Evolutionary conservation across 192 early-diverging fungal genomes (phyloP).

Genomic region (Podila clonocystis): DNA sequence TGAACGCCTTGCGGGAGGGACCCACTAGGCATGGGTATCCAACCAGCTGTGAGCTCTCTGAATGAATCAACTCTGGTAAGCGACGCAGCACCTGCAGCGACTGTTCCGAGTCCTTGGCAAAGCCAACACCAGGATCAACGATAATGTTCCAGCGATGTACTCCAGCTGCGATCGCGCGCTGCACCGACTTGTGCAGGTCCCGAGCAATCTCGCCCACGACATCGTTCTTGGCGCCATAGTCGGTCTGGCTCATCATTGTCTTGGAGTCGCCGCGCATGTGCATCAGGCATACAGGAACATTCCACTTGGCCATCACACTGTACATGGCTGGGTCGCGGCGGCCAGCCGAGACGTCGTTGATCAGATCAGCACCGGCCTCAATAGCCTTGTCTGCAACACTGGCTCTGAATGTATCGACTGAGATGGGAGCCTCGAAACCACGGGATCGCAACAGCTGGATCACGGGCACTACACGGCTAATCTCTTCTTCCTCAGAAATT

Average conservation of each 20-base stretch:
- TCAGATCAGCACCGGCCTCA: constrained; percentile 88
- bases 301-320: constrained; percentile 75
- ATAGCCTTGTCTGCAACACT: constrained; percentile 88
- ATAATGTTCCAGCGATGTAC: constrained; percentile 97
- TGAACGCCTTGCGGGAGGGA: constrained; percentile 91
- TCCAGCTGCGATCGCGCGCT: constrained; percentile 79
- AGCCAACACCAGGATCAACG: constrained; percentile 97
- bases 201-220: constrained; percentile 76
- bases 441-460: constrained; percentile 75
- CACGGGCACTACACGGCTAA: constrained; percentile 87
- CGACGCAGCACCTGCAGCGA: constrained; percentile 86
- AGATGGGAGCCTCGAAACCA: constrained; percentile 78
- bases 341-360: constrained; percentile 98
- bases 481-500: constrained; percentile 74
- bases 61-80: constrained; percentile 66
- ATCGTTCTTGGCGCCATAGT: constrained; percentile 69
- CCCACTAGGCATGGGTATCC: constrained; percentile 94
- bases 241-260: constrained; percentile 91
- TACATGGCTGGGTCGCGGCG: constrained; percentile 82
- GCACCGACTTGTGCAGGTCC: constrained; percentile 74
- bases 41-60: constrained; percentile 51
- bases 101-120: constrained; percentile 92
- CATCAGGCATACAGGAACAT: constrained; percentile 93
- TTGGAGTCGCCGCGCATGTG: constrained; percentile 96
- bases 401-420: constrained; percentile 93